These are phyloP conservation scores for Tetrahymena thermophila DNA, from an alignment of 73 alveolate species.

Conservation along the genomic window DNA sequence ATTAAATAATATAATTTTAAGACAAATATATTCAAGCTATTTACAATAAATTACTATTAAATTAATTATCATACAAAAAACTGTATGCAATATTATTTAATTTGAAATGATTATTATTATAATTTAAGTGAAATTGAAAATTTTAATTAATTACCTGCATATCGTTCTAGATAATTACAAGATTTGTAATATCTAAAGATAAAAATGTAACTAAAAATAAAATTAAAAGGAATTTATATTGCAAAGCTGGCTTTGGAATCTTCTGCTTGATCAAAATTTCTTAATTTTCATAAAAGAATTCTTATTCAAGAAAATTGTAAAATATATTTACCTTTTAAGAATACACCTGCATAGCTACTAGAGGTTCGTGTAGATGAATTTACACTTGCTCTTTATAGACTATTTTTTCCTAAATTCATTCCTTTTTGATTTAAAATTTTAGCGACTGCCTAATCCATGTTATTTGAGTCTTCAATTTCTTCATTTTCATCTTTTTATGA, in stretches of 20 bases:
- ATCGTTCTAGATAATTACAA: not conserved
- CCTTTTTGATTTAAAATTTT: not conserved
- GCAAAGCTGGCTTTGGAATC: not conserved
- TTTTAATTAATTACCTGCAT: not conserved
- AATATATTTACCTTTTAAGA: not conserved
- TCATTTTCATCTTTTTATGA: not conserved
- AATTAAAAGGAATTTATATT: not conserved
- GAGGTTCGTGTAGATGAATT: not conserved
- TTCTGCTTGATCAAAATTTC: not conserved
- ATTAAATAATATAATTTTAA: no score
- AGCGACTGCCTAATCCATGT: not conserved
- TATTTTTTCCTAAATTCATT: not conserved
- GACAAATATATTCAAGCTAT: no score
- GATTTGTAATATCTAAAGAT: not conserved
- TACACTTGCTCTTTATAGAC: not conserved
- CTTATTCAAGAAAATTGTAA: no score
- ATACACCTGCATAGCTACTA: not conserved
- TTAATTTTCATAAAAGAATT: not conserved
- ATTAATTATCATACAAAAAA: no score
- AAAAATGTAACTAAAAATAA: not conserved
- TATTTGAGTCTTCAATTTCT: not conserved
- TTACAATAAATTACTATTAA: no score
- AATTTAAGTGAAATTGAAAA: no score
- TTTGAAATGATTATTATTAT: no score
- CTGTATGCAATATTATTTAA: no score